phyloP scores from a whole-genome alignment of 306 rosid genomes.

The Astragalus membranaceus region DNA sequence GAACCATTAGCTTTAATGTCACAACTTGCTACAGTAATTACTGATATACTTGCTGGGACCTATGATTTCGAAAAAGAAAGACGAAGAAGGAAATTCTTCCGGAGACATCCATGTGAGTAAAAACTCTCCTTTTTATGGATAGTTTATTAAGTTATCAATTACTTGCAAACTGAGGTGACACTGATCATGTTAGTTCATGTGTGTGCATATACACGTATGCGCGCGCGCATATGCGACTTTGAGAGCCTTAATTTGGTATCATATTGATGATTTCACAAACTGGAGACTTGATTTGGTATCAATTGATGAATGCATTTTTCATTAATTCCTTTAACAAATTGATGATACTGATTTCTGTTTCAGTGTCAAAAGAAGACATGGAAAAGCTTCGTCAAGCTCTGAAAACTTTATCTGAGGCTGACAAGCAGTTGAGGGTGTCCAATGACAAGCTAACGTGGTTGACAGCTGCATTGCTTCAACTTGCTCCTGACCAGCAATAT shows the following conservation, averaged over 20 bases:
- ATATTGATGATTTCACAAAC: no score
- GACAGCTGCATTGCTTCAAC: slow-evolving; percentile 97
- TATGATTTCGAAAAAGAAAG: slow-evolving; percentile 68
- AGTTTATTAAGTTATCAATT: background rate
- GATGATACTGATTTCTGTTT: slow-evolving; percentile 8
- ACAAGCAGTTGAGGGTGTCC: slow-evolving; percentile 90
- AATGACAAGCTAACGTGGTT: slow-evolving; percentile 95
- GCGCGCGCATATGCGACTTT: background rate
- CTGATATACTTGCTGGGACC: slow-evolving; percentile 95
- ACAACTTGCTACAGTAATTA: slow-evolving; percentile 93
- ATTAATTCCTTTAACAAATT: slow-evolving; percentile 2
- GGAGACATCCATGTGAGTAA: slow-evolving; percentile 75
- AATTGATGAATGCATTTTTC: background rate
- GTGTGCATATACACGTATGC: background rate
- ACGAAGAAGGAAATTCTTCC: slow-evolving; percentile 81
- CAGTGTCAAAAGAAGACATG: slow-evolving; percentile 93
- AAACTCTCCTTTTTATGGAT: background rate
- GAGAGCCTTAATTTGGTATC: no score
- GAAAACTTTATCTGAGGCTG: slow-evolving; percentile 91
- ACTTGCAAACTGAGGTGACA: slow-evolving; percentile 3
- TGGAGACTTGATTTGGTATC: no score
- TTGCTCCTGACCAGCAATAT: slow-evolving; percentile 96
- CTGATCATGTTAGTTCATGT: background rate
- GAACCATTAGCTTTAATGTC: slow-evolving; percentile 96
- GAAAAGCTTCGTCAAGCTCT: slow-evolving; percentile 96